These are phyloP conservation scores for Dioscorea cayenensis DNA, from an alignment of 116 monocot species.

Conservation along the genomic window DNA sequence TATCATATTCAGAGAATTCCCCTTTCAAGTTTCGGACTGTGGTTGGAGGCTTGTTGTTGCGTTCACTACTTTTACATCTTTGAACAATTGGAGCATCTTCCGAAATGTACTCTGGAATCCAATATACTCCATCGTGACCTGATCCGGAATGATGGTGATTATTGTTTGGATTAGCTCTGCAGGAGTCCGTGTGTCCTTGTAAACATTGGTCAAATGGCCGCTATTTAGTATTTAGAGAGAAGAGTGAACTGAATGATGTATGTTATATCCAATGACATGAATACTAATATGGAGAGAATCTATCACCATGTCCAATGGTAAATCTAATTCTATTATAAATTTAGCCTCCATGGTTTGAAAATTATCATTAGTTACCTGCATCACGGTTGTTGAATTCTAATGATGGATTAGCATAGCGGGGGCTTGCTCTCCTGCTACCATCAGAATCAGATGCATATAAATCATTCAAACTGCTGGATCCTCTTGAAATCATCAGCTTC, in stretches of 20 bases:
- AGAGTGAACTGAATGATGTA: no score
- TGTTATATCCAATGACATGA: no score
- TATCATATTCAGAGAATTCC: constrained; percentile 16
- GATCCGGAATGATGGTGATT: not conserved
- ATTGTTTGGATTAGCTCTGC: not conserved
- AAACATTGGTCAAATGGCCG: no score
- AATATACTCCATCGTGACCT: not conserved
- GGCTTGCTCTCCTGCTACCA: not conserved
- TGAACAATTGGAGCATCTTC: not conserved
- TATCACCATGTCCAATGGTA: no score
- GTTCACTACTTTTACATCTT: not conserved
- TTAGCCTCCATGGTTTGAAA: no score
- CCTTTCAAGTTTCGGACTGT: constrained; percentile 13
- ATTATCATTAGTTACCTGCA: not conserved
- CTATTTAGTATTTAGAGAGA: no score
- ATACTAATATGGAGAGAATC: no score
- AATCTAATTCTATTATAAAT: no score
- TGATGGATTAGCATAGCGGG: not conserved
- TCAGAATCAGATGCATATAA: not conserved
- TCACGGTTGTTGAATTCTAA: not conserved
- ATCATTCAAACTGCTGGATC: not conserved
- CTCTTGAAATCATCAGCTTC: not conserved
- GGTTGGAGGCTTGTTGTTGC: not conserved
- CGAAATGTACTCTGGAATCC: constrained; percentile 7
- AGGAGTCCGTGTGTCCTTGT: not conserved